phyloP scores from a whole-genome alignment of 768 basidiomycete genomes.

The Austroboletus festivus region DNA sequence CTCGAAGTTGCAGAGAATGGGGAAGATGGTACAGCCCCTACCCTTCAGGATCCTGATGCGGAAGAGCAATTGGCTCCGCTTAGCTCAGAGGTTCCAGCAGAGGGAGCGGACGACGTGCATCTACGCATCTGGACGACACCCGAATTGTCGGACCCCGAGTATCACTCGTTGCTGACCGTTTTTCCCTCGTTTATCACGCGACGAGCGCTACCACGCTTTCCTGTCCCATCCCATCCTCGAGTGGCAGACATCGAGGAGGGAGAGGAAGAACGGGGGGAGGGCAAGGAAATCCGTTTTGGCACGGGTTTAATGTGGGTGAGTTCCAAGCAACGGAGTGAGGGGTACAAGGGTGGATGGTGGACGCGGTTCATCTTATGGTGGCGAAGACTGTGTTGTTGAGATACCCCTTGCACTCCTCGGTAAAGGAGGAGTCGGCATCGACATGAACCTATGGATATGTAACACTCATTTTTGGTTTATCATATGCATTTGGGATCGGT shows the following conservation, averaged over 20 bases:
- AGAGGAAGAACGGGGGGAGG: slow-evolving; percentile 51
- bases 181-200: slow-evolving; percentile 79
- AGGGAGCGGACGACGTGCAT: slow-evolving; percentile 43
- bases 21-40: slow-evolving; percentile 43
- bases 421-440: slow-evolving; percentile 4
- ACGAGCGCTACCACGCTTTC: slow-evolving; percentile 71
- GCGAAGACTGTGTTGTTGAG: slow-evolving; percentile 71
- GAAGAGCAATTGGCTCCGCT: slow-evolving; percentile 36
- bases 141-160: slow-evolving; percentile 74
- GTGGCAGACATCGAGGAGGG: slow-evolving; percentile 68
- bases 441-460: slow-evolving; percentile 35
- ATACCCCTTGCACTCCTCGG: slow-evolving; percentile 13
- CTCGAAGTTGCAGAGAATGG: slow-evolving; percentile 33
- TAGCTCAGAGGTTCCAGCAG: slow-evolving; percentile 32
- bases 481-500: slow-evolving; percentile 18
- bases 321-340: slow-evolving; percentile 51
- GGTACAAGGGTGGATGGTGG: slow-evolving; percentile 81
- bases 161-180: slow-evolving; percentile 59
- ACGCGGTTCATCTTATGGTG: slow-evolving; percentile 76
- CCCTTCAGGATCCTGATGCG: slow-evolving; percentile 27
- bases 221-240: slow-evolving; percentile 36
- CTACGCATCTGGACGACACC: slow-evolving; percentile 81
- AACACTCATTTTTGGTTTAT: slow-evolving; percentile 34
- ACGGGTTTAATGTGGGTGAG: slow-evolving; percentile 87
- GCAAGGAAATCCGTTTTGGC: slow-evolving; percentile 63